These are phyloP conservation scores for Quercus glauca DNA, from an alignment of 306 rosid genomes.

Conservation along the genomic window DNA sequence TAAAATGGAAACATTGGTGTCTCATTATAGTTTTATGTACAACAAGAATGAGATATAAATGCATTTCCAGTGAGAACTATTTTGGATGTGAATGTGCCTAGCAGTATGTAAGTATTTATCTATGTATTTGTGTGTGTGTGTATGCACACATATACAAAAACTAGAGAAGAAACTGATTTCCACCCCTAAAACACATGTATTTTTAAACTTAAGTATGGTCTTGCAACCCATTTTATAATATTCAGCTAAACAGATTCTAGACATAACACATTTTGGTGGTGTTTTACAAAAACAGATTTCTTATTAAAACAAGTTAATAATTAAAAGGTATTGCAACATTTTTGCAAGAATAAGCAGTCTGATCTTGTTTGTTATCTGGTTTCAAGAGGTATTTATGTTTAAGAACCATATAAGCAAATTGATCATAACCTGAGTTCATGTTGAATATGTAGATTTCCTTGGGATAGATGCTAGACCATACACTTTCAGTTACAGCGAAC, in stretches of 20 bases:
- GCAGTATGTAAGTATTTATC: neutral
- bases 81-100: neutral
- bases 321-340: neutral
- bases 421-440: slow-evolving; percentile 12
- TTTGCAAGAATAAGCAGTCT: neutral
- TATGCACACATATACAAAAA: neutral
- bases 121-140: neutral
- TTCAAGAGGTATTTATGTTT: neutral
- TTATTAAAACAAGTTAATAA: neutral
- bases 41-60: neutral
- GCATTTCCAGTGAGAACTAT: neutral
- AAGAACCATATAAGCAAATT: neutral
- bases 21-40: neutral
- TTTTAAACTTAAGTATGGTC: neutral
- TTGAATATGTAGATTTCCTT: slow-evolving; percentile 50
- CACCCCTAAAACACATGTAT: neutral
- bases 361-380: neutral
- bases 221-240: neutral
- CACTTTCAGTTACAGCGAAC: slow-evolving; percentile 63
- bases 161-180: neutral
- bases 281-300: neutral
- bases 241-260: neutral
- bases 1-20: neutral
- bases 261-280: neutral
- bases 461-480: slow-evolving; percentile 66